Evolutionary conservation across 2,329 filamentous ascomycete species (phyloP), one percentile per base, ranked within the genome.

Genomic region (Fusarium sacchari): DNA sequence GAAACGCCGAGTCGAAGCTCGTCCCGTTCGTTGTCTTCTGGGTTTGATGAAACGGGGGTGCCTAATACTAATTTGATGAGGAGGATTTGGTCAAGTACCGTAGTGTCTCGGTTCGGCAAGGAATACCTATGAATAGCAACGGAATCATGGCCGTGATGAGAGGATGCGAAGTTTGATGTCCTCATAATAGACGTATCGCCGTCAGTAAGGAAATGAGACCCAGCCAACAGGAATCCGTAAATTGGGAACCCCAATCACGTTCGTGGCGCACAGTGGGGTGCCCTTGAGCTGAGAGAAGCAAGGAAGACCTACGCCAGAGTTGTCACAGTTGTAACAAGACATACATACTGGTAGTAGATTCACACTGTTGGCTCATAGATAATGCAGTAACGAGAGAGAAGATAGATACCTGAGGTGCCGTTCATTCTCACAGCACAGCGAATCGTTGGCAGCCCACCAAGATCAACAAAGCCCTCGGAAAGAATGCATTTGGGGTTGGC

Each of bases 241-340:
- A 68, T 64, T 46, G 55, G 72, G 26, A 56, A 59, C 52, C 65
- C 62, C 64, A 67, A 60, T 68, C 55, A 64, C 56, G 50, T 68
- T 32, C 43, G 47, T 71, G 49, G 71, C 59, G 68, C 42, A 52
- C 49, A 56, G 62, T 40, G 53, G 58, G 61, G 53, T 59, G 43
- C 46, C 67, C 36, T 55, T 64, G 58, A 26, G 39, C 44, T 36
- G 37, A 26, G 49, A 60, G 40, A 46, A 50, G 37, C 9, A 53
- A 62, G 65, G 46, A 55, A 64, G 57, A 34, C 37, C 37, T 44
- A 22, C 34, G 32, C 42, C 55, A 43, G 32, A 58, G 37, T 64
- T 55, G 57, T 58, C 43, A 68, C 28, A 22, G 36, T 43, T 44
- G 10, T 50, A 14, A 40, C 26, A n/a, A 58, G 40, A 56, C 42